These are phyloP conservation scores for Amylostereum chailletii DNA, from an alignment of 1,284 basidiomycete genomes.

Conservation along the genomic window DNA sequence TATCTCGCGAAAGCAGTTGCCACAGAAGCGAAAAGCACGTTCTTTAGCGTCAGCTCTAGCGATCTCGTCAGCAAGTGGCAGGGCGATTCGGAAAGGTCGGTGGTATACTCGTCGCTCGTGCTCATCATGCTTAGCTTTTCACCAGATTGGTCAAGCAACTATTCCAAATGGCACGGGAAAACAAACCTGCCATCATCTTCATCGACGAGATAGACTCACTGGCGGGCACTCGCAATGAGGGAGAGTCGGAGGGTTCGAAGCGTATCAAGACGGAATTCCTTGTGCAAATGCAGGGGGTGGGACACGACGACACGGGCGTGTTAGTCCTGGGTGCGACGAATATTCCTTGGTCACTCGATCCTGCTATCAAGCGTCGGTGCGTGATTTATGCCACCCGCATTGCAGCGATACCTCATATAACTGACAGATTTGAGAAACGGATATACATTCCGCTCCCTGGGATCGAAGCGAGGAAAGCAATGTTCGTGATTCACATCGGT, in stretches of 20 bases:
- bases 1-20: slow-evolving; percentile 97
- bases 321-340: slow-evolving; percentile 99
- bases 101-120: slow-evolving; percentile 7
- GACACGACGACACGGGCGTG: slow-evolving; percentile 94
- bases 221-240: slow-evolving; percentile 91
- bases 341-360: slow-evolving; percentile 95
- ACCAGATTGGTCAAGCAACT: slow-evolving; percentile 89
- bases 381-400: slow-evolving; percentile 15
- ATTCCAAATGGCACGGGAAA: slow-evolving; percentile 93
- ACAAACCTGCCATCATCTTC: slow-evolving; percentile 97
- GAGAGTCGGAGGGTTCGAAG: slow-evolving; percentile 91
- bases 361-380: slow-evolving; percentile 92
- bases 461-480: slow-evolving; percentile 83
- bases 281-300: slow-evolving; percentile 98
- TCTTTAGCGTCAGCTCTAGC: slow-evolving; percentile 93
- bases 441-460: slow-evolving; percentile 98
- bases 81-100: slow-evolving; percentile 92
- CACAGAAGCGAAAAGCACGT: slow-evolving; percentile 97
- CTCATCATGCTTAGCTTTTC: slow-evolving; percentile 6
- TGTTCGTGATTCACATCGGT: slow-evolving; percentile 97
- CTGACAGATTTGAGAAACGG: slow-evolving; percentile 85
- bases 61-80: slow-evolving; percentile 99
- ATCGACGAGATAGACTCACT: slow-evolving; percentile 98
- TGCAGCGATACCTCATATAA: not conserved
- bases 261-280: slow-evolving; percentile 99